Base-by-base conservation (phyloP, 345 rosid genomes). In the Erysimum cheiranthoides region DNA sequence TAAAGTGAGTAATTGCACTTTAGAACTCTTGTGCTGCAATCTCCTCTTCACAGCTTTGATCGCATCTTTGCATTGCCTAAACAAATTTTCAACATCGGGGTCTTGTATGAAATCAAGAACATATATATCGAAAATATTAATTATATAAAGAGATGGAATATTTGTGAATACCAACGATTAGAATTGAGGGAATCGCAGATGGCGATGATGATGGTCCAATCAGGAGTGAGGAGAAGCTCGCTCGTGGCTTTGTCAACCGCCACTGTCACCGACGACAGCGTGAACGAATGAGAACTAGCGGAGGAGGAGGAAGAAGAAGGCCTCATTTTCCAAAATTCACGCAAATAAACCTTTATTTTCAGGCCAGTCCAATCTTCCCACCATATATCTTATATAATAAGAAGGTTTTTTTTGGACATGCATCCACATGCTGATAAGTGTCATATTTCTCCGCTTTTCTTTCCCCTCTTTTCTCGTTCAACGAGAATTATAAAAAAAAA, bases 181-280 rank as follows among this genome's bases (percentile, higher is more conserved):
- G 89, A 81, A 82, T 92, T 90, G 68, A 89, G 71, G 61, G 86
- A 87, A 81, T 95, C 96, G 60, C 99, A 95, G 47, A 95, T 95
- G 75, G 90, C 87, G 66, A 95, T 88, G 85, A 89, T 88, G 85
- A 90, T 82, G 42, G 96, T 89, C 98, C 98, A 95, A 79, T 95
- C 98, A 53, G 98, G 96, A 75, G 80, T 78, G 27, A 81, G 83
- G 16, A 95, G 83, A 75, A 92, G 91, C 73, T 90, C 93, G 83
- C 94, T 86, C 32, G 97, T 92, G 60, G 97, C 99, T 84, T 95
- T 95, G 35, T 95, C 99, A 56, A 95, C 99, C 32, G 96, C 90
- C 10, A 89, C 93, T 6, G 86, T 46, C 13, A 93, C 91, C 57
- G 97, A 84, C 13, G 91, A 77, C 1, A 83, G 66, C 21, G 68